These are phyloP conservation scores for Dentipellis fragilis DNA, from an alignment of 768 basidiomycete genomes.

Conservation along the genomic window DNA sequence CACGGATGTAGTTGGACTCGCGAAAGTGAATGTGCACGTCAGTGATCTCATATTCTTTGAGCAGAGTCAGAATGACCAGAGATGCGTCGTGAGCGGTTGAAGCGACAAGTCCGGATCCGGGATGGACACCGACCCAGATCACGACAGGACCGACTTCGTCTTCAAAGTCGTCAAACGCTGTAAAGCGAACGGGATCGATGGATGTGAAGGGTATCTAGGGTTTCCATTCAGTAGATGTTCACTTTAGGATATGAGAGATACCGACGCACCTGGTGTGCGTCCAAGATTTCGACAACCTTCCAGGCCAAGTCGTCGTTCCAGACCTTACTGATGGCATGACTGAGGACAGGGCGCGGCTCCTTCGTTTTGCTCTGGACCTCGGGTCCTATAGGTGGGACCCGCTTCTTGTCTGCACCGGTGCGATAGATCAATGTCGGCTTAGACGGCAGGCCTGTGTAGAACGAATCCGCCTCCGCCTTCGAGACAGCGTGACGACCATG, in stretches of 20 bases:
- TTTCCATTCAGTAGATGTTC: slow-evolving; percentile 21
- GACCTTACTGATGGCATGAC: slow-evolving; percentile 21
- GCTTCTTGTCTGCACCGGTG: slow-evolving; percentile 18
- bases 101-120: slow-evolving; percentile 19
- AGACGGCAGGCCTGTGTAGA: slow-evolving; percentile 23
- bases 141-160: slow-evolving; percentile 16
- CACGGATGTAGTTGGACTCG: slow-evolving; percentile 7
- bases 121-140: slow-evolving; percentile 31
- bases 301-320: slow-evolving; percentile 23
- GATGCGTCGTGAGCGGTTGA: slow-evolving; percentile 15
- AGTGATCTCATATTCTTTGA: slow-evolving; percentile 21
- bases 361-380: slow-evolving; percentile 14
- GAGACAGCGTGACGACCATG: slow-evolving; percentile 1
- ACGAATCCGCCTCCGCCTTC: slow-evolving; percentile 16
- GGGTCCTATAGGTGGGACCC: slow-evolving; percentile 12
- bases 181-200: slow-evolving; percentile 26
- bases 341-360: slow-evolving; percentile 23
- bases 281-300: slow-evolving; percentile 21
- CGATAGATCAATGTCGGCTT: slow-evolving; percentile 20
- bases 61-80: slow-evolving; percentile 22
- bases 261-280: slow-evolving; percentile 19
- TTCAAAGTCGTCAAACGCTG: slow-evolving; percentile 11
- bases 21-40: slow-evolving; percentile 30
- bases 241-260: slow-evolving; percentile 20
- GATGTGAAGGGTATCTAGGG: slow-evolving; percentile 23